Percentiles rank a stretch among this genome's conserved stretches.
Evolutionary conservation across 1,284 basidiomycete species (phyloP).

Genomic region (Sphaerobolus stellatus): DNA sequence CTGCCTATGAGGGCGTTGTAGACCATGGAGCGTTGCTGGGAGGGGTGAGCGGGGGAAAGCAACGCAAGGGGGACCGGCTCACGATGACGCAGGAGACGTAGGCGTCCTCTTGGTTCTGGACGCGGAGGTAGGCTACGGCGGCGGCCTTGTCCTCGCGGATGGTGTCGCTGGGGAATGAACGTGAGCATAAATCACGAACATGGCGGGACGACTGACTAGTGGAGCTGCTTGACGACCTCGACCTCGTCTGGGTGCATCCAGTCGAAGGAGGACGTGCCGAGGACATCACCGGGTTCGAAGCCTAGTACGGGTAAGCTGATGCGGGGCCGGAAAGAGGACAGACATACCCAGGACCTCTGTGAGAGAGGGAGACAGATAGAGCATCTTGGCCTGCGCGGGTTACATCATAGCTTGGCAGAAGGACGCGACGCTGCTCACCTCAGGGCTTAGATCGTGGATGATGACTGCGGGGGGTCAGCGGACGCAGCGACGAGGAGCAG

Average conservation of each 20-base stretch:
- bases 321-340: not conserved
- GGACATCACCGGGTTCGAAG: conserved; percentile 66
- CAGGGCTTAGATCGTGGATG: conserved; percentile 28
- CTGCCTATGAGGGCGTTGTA: conserved; percentile 72
- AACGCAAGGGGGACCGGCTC: no score
- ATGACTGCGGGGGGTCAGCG: conserved; percentile 9
- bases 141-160: conserved; percentile 75
- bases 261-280: conserved; percentile 62
- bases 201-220: conserved; percentile 50
- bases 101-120: conserved; percentile 72
- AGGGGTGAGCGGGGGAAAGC: not conserved
- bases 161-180: conserved; percentile 50
- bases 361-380: conserved; percentile 69
- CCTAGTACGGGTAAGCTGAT: conserved; percentile 39
- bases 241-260: conserved; percentile 78
- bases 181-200: conserved; percentile 7
- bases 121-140: conserved; percentile 67
- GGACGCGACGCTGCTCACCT: conserved; percentile 14
- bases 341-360: conserved; percentile 63
- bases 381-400: conserved; percentile 58
- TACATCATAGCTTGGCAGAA: conserved; percentile 19
- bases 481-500: not conserved
- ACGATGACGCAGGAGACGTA: conserved; percentile 72
- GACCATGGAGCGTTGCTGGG: conserved; percentile 42
- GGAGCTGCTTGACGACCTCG: conserved; percentile 56